A percentile compares a stretch with the other conserved stretches of the same genome.
Evolutionary conservation across 208 protist species (phyloP).

Genomic region (Leptomonas seymouri): DNA sequence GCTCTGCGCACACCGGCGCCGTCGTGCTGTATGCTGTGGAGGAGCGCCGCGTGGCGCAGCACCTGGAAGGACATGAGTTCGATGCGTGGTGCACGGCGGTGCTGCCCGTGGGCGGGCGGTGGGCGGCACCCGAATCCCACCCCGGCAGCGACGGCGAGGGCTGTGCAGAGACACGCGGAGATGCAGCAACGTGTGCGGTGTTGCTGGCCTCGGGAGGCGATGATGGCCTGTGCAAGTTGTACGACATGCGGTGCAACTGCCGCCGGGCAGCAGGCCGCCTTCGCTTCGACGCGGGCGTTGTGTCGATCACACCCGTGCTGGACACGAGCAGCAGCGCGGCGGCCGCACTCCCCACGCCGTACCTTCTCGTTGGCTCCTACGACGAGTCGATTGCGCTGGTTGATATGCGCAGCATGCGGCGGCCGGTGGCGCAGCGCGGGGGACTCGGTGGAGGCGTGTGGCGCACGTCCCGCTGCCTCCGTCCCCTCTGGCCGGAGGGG

Average conservation of each 20-base stretch:
- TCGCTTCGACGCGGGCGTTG: constrained; percentile 77
- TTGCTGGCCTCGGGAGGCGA: constrained; percentile 77
- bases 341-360: constrained; percentile 34
- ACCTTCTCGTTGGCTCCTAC: constrained; percentile 80
- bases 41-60: constrained; percentile 23
- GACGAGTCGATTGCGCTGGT: constrained; percentile 78
- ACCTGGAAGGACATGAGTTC: constrained; percentile 71
- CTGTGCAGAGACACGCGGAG: not conserved
- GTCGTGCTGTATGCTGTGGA: constrained; percentile 55
- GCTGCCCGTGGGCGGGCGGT: constrained; percentile 28
- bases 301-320: constrained; percentile 71
- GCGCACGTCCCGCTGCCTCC: constrained; percentile 65
- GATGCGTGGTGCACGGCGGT: constrained; percentile 86
- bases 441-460: constrained; percentile 81
- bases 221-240: constrained; percentile 71
- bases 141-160: not conserved
- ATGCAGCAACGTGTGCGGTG: constrained; percentile 9
- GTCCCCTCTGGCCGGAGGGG: constrained; percentile 10
- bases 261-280: constrained; percentile 30
- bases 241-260: constrained; percentile 46
- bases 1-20: constrained; percentile 72
- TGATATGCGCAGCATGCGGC: constrained; percentile 52
- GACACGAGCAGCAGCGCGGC: constrained; percentile 10
- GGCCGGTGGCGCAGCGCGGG: constrained; percentile 45
- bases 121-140: not conserved